These are phyloP conservation scores for Colletotrichum tropicicola DNA, from an alignment of 2,329 filamentous ascomycete genomes.

Conservation along the genomic window DNA sequence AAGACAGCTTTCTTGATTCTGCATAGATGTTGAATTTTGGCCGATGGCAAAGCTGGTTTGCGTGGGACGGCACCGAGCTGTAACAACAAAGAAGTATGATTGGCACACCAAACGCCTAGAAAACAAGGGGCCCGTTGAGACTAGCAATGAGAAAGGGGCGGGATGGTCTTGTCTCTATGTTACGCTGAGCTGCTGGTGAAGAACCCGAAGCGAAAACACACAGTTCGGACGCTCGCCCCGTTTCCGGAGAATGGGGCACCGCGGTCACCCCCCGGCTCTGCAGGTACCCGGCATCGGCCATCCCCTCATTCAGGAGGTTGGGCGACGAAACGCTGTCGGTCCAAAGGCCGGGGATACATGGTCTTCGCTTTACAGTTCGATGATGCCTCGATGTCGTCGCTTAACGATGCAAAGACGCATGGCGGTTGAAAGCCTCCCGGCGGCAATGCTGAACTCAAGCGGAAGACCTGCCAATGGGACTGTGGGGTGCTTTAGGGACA, in stretches of 20 bases:
- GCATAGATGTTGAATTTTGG: background rate
- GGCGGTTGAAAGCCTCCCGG: no score
- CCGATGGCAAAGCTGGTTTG: background rate
- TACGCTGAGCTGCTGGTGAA: background rate
- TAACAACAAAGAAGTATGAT: background rate
- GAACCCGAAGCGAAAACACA: no score
- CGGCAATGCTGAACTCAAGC: background rate
- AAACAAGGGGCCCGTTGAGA: background rate
- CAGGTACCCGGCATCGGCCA: slow-evolving; percentile 27
- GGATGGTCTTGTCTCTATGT: background rate
- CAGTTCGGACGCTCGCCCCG: background rate
- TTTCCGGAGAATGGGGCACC: slow-evolving; percentile 14
- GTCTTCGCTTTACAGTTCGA: no score
- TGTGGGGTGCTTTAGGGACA: background rate
- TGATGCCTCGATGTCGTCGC: no score
- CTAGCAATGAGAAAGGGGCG: background rate
- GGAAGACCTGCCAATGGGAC: background rate
- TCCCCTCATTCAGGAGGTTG: slow-evolving; percentile 2
- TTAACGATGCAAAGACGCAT: no score
- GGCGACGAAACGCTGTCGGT: background rate
- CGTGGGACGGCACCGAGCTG: background rate
- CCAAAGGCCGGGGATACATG: no score
- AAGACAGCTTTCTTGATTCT: background rate
- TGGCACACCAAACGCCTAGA: background rate
- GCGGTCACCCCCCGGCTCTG: slow-evolving; percentile 7